Percentiles rank a stretch among this genome's conserved stretches.
Conservation (phyloP, 1,139 yeast species). For the Geotrichum candidum region DNA sequence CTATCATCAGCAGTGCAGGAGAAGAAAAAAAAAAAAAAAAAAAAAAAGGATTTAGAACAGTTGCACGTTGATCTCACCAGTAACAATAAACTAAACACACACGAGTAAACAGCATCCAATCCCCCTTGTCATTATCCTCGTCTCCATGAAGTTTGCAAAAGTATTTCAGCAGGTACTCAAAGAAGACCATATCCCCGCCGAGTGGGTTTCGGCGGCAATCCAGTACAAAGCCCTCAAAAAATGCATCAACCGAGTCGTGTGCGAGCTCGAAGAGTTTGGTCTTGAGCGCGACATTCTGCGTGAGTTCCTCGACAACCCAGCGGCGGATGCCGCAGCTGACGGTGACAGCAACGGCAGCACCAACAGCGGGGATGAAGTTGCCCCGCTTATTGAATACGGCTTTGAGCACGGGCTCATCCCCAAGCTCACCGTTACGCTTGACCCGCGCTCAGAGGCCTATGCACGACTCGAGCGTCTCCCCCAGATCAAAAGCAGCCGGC, state of each 20-base stretch:
- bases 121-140: no score
- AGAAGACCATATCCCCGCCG: constrained; percentile 58
- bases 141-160: constrained; percentile 65
- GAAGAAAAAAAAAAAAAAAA: no score
- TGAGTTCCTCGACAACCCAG: constrained; percentile 34
- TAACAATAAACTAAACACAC: not conserved
- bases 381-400: constrained; percentile 19
- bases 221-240: constrained; percentile 68
- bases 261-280: constrained; percentile 40
- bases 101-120: not conserved
- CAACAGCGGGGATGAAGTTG: not conserved
- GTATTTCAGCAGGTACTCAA: constrained; percentile 56
- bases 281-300: constrained; percentile 45
- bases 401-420: constrained; percentile 28
- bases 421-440: constrained; percentile 24
- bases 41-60: no score
- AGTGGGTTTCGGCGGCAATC: constrained; percentile 65
- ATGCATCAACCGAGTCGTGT: constrained; percentile 55
- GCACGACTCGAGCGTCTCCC: constrained; percentile 18
- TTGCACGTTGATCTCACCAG: no score
- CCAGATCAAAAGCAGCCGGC: constrained; percentile 11
- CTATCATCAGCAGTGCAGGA: not conserved
- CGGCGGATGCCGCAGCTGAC: not conserved
- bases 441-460: constrained; percentile 19
- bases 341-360: not conserved